Conservation (phyloP, 2,329 filamentous ascomycete genomes). For the Epichloe aotearoae region DNA sequence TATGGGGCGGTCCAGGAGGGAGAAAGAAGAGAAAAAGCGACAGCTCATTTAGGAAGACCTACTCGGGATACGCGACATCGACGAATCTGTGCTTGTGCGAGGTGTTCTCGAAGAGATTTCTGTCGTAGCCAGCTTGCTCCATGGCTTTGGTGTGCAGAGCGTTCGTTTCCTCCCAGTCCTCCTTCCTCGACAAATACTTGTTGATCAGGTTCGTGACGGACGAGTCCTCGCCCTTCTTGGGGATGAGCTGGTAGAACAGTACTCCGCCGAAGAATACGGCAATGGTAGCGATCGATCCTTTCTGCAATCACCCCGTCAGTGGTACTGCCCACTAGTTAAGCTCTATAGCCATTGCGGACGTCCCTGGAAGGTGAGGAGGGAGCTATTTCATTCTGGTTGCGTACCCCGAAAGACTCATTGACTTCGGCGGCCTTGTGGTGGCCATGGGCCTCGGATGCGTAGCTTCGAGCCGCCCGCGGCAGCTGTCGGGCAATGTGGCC, state of each 20-base stretch:
- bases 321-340: neutral
- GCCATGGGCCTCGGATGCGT: constrained; percentile 40
- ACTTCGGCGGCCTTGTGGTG: constrained; percentile 33
- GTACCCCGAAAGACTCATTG: constrained; percentile 44
- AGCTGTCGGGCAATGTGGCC: constrained; percentile 24
- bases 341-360: neutral
- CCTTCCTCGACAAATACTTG: constrained; percentile 32
- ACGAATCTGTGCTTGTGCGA: constrained; percentile 30
- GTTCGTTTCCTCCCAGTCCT: constrained; percentile 40
- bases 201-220: constrained; percentile 31
- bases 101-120: constrained; percentile 37
- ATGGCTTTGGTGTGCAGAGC: constrained; percentile 35
- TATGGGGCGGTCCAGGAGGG: neutral
- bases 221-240: constrained; percentile 37
- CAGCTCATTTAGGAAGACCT: constrained; percentile 18
- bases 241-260: constrained; percentile 35
- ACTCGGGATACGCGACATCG: constrained; percentile 46
- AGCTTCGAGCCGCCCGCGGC: constrained; percentile 30
- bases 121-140: constrained; percentile 45
- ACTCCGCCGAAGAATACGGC: constrained; percentile 31
- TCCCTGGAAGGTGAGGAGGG: neutral
- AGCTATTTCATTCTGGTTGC: constrained; percentile 15
- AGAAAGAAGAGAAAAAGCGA: neutral
- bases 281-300: constrained; percentile 33
- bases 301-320: constrained; percentile 20